Evolutionary conservation across 2,329 filamentous ascomycete species (phyloP), one percentile per base, ranked within the genome.

Genomic region (Trichophyton equinum): DNA sequence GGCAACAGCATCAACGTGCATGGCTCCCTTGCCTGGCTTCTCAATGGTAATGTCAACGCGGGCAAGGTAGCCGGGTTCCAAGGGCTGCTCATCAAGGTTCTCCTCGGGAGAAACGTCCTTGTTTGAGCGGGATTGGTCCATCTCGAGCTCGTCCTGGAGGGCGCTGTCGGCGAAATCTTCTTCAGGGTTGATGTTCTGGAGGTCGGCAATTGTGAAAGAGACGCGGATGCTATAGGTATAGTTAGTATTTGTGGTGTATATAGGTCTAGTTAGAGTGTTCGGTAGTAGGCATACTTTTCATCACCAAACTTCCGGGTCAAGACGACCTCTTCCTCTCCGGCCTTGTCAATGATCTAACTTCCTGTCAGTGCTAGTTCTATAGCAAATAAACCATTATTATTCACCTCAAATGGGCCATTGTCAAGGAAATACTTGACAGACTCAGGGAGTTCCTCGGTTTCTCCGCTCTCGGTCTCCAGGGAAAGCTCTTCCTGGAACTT

Each of bases 381-480:
- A 8, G 56, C 25, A 20, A 22, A 3, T 25, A 11, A 7, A 20
- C 30, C 13, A 36, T 22, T 15, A n/a, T 15, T 4, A 57, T 69
- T 60, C 72, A 94, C 81, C 81, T 92, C 81, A 75, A 91, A 99
- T 46, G 86, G 82, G 71, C 86, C 86, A 77, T 89, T 92, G 71
- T 92, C 85, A 56, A 96, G 77, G 76, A 95, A 96, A 73, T 94
- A 89, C 77, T 90, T 86, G 74, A 96, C 83, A 73, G 86, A 88
- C 65, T 85, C 81, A 46, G 90, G 87, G 66, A 88, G 77, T 65
- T 88, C 82, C 69, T 89, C 84, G 64, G 83, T 80, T 66, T 86
- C 81, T 76, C 87, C 86, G 76, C 91, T 85, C 71, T 91, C 86
- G 69, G 85, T 83, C 81, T 97, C 94, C 71, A 95, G 85, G 73